A percentile compares a stretch with the other conserved stretches of the same genome.
Evolutionary conservation across 2,329 filamentous ascomycete species (phyloP).

Genomic region (Hymenoscyphus infarciens): DNA sequence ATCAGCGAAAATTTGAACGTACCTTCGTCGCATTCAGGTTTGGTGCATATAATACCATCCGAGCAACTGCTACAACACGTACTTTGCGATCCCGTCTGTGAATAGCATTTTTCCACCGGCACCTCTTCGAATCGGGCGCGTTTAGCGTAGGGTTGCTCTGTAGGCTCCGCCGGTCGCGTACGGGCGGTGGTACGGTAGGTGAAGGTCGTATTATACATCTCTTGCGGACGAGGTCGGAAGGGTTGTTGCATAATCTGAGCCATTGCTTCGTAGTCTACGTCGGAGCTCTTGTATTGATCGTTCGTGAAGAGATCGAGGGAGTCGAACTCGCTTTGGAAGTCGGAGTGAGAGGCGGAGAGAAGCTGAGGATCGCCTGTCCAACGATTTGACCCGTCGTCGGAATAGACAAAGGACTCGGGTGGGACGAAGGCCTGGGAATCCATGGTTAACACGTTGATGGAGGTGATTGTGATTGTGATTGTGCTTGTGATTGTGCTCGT

Average conservation of each 20-base stretch:
- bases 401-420: conserved; percentile 4
- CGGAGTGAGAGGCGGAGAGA: neutral
- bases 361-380: conserved; percentile 1
- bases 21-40: conserved; percentile 23
- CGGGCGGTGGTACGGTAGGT: neutral
- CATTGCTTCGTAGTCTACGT: neutral
- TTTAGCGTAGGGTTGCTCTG: neutral
- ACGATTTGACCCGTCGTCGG: neutral
- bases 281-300: neutral
- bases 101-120: conserved; percentile 11
- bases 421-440: conserved; percentile 5
- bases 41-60: conserved; percentile 24
- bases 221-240: neutral
- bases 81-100: conserved; percentile 18
- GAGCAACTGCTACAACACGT: conserved; percentile 33
- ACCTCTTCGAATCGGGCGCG: conserved; percentile 6
- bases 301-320: neutral
- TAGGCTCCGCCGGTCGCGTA: neutral
- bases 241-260: conserved; percentile 3
- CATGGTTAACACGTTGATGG: conserved; percentile 4
- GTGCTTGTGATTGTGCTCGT: neutral
- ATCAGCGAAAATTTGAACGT: neutral
- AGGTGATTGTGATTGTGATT: neutral
- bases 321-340: neutral
- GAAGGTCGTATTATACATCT: neutral